A percentile compares a stretch with the other conserved stretches of the same genome.
Conservation (phyloP, 352 stramenopile genomes). For the Pythium biforme region DNA sequence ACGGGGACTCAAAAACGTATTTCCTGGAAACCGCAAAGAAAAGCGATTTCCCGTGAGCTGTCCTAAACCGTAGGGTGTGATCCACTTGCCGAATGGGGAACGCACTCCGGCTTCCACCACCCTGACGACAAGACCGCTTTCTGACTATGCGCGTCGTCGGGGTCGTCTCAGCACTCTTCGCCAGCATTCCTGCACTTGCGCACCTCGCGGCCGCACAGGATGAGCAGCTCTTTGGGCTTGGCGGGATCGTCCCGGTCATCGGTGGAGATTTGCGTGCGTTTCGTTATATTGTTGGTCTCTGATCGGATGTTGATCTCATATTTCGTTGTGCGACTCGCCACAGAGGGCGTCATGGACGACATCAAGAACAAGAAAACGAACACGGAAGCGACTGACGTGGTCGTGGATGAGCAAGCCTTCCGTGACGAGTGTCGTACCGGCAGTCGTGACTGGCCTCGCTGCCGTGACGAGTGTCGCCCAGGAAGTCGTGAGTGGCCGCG, state of each 20-base stretch:
- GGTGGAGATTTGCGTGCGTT: constrained; percentile 4
- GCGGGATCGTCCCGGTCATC: not conserved
- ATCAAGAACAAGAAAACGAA: constrained; percentile 8
- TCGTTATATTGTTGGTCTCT: not conserved
- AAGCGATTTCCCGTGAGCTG: too few relatives aligned
- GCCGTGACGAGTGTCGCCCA: constrained; percentile 11
- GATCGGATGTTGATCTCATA: not conserved
- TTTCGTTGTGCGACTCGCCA: not conserved
- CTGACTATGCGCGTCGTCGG: not conserved
- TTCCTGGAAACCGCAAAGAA: too few relatives aligned
- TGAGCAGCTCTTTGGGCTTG: constrained; percentile 2
- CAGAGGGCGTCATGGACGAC: constrained; percentile 2
- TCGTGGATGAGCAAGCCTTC: not conserved
- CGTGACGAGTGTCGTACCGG: constrained; percentile 8
- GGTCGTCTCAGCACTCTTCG: not conserved
- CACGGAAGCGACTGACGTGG: not conserved
- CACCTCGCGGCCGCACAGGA: not conserved
- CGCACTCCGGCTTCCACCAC: not conserved
- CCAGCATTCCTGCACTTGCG: not conserved
- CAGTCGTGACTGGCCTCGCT: constrained; percentile 15
- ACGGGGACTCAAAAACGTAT: too few relatives aligned
- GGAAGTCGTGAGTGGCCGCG: constrained; percentile 17
- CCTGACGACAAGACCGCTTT: not conserved
- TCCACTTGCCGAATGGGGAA: too few relatives aligned
- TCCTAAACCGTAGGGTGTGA: too few relatives aligned